phyloP scores from a whole-genome alignment of 805 yeast genomes.

The Yamadazyma olivae region DNA sequence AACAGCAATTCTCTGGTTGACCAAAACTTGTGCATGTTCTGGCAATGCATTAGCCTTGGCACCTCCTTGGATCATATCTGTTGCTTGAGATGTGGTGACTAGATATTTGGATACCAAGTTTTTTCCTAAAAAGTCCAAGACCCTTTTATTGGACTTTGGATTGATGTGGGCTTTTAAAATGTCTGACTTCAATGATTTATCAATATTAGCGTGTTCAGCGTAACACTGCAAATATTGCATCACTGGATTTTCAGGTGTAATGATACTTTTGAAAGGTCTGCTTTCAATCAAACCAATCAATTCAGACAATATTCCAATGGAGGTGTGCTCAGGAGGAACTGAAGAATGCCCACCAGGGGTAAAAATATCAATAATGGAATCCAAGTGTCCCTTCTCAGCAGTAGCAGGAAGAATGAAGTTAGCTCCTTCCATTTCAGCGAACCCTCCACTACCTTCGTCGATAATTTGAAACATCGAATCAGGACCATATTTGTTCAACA shows the following conservation, averaged over 20 bases:
- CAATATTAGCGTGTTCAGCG: slow-evolving; percentile 43
- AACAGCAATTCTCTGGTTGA: slow-evolving; percentile 45
- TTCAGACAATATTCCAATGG: slow-evolving; percentile 45
- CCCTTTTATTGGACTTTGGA: slow-evolving; percentile 30
- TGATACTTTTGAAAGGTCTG: slow-evolving; percentile 29
- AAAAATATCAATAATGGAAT: slow-evolving; percentile 34
- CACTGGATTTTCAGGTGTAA: slow-evolving; percentile 42
- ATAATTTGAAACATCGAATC: slow-evolving; percentile 41
- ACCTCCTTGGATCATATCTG: slow-evolving; percentile 46
- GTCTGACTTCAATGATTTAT: slow-evolving; percentile 23
- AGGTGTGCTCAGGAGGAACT: slow-evolving; percentile 47
- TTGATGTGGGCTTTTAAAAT: slow-evolving; percentile 36
- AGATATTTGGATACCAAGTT: slow-evolving; percentile 29
- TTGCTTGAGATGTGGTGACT: slow-evolving; percentile 47
- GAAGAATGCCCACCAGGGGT: slow-evolving; percentile 53
- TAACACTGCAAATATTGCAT: slow-evolving; percentile 41
- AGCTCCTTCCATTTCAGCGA: slow-evolving; percentile 23
- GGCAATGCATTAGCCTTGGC: slow-evolving; percentile 50
- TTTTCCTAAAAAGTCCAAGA: slow-evolving; percentile 29
- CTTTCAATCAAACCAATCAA: slow-evolving; percentile 38
- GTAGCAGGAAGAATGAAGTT: slow-evolving; percentile 44
- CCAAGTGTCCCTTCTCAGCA: slow-evolving; percentile 46
- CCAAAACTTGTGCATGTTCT: slow-evolving; percentile 39
- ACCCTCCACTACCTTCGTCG: slow-evolving; percentile 37
- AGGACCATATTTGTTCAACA: slow-evolving; percentile 34